Percentiles rank a stretch among this genome's conserved stretches.
Conservation (phyloP, 2,329 filamentous ascomycete species). For the Neofusicoccum laricinum region DNA sequence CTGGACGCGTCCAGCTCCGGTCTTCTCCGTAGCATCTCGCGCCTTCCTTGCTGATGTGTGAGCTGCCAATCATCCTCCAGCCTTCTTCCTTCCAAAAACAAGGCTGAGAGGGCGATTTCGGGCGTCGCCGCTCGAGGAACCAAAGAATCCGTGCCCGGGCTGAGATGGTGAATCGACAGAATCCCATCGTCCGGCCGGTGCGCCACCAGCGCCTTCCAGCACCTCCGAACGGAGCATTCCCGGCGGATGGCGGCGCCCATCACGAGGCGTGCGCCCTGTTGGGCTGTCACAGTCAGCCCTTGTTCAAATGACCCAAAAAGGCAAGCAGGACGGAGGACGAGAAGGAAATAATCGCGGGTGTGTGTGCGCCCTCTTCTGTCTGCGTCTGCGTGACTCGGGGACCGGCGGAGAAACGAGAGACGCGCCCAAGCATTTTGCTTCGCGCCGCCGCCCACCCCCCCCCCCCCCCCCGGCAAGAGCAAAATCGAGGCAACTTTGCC, state of each 20-base stretch:
- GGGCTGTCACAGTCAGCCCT: slow-evolving; percentile 11
- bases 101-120: background rate
- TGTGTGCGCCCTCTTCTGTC: background rate
- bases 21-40: background rate
- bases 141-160: background rate
- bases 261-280: slow-evolving; percentile 1
- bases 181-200: background rate
- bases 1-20: background rate
- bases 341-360: background rate
- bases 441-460: background rate
- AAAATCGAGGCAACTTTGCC: background rate
- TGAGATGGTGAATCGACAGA: background rate
- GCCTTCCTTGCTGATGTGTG: slow-evolving; percentile 3
- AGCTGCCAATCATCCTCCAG: background rate
- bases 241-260: background rate
- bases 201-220: background rate
- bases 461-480: background rate
- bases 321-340: background rate
- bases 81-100: background rate
- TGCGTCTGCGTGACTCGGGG: background rate
- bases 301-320: background rate
- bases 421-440: background rate
- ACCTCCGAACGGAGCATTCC: background rate
- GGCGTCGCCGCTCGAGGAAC: background rate
- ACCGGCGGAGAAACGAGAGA: background rate